These are phyloP conservation scores for Phalaenopsis hybrid DNA, from an alignment of 116 monocot genomes.

Conservation along the genomic window DNA sequence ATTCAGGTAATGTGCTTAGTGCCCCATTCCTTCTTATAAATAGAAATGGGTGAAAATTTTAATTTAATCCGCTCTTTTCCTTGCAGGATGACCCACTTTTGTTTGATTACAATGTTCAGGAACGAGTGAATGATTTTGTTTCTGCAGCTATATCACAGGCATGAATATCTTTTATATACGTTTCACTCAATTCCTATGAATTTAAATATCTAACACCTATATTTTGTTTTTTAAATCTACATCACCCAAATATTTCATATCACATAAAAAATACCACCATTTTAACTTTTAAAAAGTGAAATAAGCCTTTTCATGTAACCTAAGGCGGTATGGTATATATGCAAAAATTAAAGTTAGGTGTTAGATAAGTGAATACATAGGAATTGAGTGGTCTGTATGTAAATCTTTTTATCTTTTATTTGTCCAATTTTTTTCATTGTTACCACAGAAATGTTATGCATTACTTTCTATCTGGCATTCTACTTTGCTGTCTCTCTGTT, in stretches of 20 bases:
- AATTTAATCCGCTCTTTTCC: constrained; percentile 9
- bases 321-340: too few species aligned
- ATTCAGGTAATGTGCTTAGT: constrained; percentile 54
- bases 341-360: too few species aligned
- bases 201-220: too few species aligned
- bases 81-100: constrained; percentile 80
- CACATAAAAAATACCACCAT: too few species aligned
- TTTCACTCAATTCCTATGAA: too few species aligned
- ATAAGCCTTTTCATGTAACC: too few species aligned
- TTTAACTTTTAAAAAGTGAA: too few species aligned
- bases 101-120: constrained; percentile 96
- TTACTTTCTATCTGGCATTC: background rate
- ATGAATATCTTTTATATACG: constrained; percentile 1
- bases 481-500: background rate
- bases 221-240: too few species aligned
- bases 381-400: too few species aligned
- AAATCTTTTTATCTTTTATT: too few species aligned
- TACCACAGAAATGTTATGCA: background rate
- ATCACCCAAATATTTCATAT: too few species aligned
- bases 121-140: constrained; percentile 94
- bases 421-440: background rate
- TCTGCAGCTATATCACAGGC: constrained; percentile 85
- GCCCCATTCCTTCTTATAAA: background rate
- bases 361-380: too few species aligned
- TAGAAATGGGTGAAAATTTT: background rate